Conservation (phyloP, 1,284 basidiomycete genomes). For the Rhodotorula sp. region DNA sequence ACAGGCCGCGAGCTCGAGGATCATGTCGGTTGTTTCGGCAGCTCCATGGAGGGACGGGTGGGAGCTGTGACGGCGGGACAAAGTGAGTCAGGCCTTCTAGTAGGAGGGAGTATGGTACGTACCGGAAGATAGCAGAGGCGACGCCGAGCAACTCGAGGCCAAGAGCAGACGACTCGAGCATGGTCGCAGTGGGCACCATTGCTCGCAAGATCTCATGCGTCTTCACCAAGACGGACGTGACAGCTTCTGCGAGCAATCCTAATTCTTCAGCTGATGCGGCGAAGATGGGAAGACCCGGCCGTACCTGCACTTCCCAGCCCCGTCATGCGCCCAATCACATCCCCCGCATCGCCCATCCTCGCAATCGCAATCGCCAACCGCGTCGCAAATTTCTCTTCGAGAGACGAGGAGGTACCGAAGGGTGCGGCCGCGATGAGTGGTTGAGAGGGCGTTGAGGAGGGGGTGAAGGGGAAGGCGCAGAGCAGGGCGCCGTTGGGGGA, state of each 20-base stretch:
- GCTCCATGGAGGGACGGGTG: not conserved
- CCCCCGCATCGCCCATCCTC: slow-evolving; percentile 6
- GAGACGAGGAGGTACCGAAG: not conserved
- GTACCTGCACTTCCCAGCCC: not conserved
- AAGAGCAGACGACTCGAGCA: slow-evolving; percentile 15
- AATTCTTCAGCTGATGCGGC: not conserved
- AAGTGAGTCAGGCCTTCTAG: not conserved
- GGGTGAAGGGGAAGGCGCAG: slow-evolving; percentile 7
- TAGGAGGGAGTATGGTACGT: not conserved
- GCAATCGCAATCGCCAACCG: slow-evolving; percentile 14
- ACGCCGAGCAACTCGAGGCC: slow-evolving; percentile 25
- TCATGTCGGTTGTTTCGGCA: not conserved
- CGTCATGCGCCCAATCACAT: slow-evolving; percentile 15
- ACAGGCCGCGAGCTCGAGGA: slow-evolving; percentile 8
- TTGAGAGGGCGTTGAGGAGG: not conserved
- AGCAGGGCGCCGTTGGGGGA: slow-evolving; percentile 17
- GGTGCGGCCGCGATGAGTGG: slow-evolving; percentile 6
- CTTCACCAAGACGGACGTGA: not conserved
- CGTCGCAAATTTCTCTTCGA: not conserved
- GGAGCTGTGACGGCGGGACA: not conserved
- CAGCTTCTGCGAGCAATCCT: not conserved
- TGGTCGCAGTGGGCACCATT: slow-evolving; percentile 5
- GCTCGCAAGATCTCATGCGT: slow-evolving; percentile 3
- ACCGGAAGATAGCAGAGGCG: slow-evolving; percentile 5
- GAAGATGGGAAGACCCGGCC: not conserved